Base-by-base conservation (phyloP, 1,139 yeast species). In the Yamadazyma jaroonii region DNA sequence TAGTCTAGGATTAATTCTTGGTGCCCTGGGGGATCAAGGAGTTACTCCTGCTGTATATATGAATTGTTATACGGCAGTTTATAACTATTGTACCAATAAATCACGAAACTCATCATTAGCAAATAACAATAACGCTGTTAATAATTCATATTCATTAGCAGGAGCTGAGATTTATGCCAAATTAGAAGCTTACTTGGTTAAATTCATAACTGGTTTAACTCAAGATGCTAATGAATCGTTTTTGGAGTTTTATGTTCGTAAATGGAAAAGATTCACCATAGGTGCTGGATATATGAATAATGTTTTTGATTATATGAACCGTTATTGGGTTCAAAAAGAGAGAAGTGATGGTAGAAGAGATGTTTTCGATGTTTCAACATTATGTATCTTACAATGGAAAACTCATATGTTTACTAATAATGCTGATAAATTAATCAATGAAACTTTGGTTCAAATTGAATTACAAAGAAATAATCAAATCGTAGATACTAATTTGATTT, bases 251-350 rank as follows among this genome's bases (percentile, higher is more conserved):
- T 94, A 94, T 57, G 95, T 88, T 34, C 72, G 80, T 50, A 79
- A 84, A 47, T 94, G 97, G 97, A 81, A 83, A 44, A 74, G 97
- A 44, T 94, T 78, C 57, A 81, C 95, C 26, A 79, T 87, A 41
- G 98, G 98, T 28, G 95, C 97, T 1, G 85, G 90, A 13, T 86
- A 88, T 59, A 67, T 94, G 61, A 89, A 89, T 61, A 95, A 94
- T 59, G 94, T 94, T 22, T 88, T 92, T 57, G 96, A 90, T 57
- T 94, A 94, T 61, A 81, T 94, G 77, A 94, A 94, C 61, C 77
- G 97, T 47, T 92, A 92, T 62, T 94, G 98, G 98, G 97, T 94
- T 35, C 88, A 85, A 53, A 89, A 95, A 57, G 97, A 92, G 61
- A 77, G 97, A 53, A 86, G 90, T 31, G 97, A 92, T 57, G 97